Evolutionary conservation across 805 yeast genomes (phyloP).

Genomic region (Cyberlindnera subsufficiens): DNA sequence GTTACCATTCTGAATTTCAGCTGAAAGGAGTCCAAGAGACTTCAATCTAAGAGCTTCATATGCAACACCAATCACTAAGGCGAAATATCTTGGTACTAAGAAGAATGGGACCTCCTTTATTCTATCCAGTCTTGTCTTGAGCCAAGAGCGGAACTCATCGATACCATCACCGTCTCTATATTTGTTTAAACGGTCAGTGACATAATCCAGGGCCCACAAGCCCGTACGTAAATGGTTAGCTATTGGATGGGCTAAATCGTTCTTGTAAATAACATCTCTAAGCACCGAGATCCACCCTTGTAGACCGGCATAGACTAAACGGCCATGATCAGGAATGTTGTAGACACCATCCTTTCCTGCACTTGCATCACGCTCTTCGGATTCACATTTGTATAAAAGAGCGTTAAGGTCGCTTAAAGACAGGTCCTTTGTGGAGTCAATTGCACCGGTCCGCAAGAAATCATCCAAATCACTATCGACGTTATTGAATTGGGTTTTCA

Average conservation of each 20-base stretch:
- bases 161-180: constrained; percentile 41
- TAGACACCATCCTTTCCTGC: constrained; percentile 70
- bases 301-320: constrained; percentile 78
- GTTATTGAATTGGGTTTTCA: constrained; percentile 61
- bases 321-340: constrained; percentile 66
- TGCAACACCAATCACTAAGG: constrained; percentile 72
- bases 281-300: constrained; percentile 86
- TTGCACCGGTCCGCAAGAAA: constrained; percentile 68
- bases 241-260: constrained; percentile 80
- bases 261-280: constrained; percentile 52
- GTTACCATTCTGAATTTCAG: constrained; percentile 53
- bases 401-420: constrained; percentile 68
- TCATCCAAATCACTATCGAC: constrained; percentile 63
- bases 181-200: constrained; percentile 53
- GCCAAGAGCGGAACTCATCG: constrained; percentile 60
- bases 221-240: constrained; percentile 80
- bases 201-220: constrained; percentile 82
- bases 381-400: constrained; percentile 69
- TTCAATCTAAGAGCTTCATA: constrained; percentile 75
- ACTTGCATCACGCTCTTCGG: constrained; percentile 82
- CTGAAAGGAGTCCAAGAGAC: constrained; percentile 53
- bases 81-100: constrained; percentile 81
- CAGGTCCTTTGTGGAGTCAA: constrained; percentile 60
- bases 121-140: constrained; percentile 54
- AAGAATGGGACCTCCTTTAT: constrained; percentile 69